A percentile compares a stretch with the other conserved stretches of the same genome.
phyloP scores from a whole-genome alignment of 2,329 filamentous ascomycete genomes.

The Colletotrichum kahawae region DNA sequence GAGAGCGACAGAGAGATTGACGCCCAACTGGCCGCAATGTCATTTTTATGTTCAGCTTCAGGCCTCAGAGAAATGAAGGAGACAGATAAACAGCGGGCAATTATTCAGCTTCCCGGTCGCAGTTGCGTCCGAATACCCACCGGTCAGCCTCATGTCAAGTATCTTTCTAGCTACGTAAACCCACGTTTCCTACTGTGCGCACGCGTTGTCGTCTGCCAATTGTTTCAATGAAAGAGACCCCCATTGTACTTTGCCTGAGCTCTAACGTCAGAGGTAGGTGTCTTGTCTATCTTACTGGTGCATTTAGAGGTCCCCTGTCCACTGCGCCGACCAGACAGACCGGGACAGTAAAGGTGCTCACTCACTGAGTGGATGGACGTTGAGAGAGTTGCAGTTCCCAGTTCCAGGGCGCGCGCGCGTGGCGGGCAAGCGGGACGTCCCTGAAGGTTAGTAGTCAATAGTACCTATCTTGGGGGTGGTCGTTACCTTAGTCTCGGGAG shows the following conservation, averaged over 20 bases:
- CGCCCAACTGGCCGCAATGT: not conserved
- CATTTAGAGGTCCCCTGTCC: not conserved
- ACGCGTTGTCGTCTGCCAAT: not conserved
- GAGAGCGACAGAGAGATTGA: not conserved
- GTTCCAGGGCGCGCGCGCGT: not conserved
- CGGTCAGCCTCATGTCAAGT: not conserved
- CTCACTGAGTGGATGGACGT: not conserved
- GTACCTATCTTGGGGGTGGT: not conserved
- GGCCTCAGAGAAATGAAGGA: not conserved
- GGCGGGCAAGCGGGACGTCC: not conserved
- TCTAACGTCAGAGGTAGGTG: not conserved
- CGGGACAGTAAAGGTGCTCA: not conserved
- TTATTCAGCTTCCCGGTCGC: not conserved
- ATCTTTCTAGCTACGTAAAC: not conserved
- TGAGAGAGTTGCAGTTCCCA: not conserved
- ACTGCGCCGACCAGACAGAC: not conserved
- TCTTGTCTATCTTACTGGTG: not conserved
- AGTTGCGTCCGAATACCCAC: not conserved
- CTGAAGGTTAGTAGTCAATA: not conserved
- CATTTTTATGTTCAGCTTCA: not conserved
- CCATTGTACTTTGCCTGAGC: not conserved
- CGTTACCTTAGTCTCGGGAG: not conserved
- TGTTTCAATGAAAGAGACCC: not conserved
- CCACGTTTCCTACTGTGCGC: conserved; percentile 9
- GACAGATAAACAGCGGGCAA: not conserved